Evolutionary conservation across 2,329 filamentous ascomycete species (phyloP).

Genomic region (Ophiostoma perfectum): DNA sequence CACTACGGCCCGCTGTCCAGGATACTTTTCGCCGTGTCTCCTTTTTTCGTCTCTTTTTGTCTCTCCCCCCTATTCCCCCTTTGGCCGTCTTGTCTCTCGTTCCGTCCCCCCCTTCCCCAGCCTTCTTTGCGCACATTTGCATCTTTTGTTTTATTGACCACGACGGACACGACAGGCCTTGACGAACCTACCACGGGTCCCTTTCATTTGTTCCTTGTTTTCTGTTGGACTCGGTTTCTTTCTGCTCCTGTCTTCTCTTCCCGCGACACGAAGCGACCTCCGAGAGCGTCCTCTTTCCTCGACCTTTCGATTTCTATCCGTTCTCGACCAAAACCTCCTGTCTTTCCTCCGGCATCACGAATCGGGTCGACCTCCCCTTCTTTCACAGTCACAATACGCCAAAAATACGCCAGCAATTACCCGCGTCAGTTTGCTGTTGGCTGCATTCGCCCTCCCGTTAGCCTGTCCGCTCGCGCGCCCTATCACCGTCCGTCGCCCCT

Average conservation of each 20-base stretch:
- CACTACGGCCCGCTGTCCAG: not conserved
- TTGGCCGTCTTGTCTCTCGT: conserved; percentile 14
- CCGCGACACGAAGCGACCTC: not conserved
- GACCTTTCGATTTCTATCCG: not conserved
- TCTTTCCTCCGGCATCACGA: conserved; percentile 1
- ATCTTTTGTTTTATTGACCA: conserved; percentile 1
- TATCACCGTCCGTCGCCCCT: conserved; percentile 2
- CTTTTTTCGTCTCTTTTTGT: conserved; percentile 16
- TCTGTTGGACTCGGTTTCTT: not conserved
- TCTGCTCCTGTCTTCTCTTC: not conserved
- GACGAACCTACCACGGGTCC: conserved; percentile 4
- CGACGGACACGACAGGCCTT: conserved; percentile 17
- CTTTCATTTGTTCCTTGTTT: conserved; percentile 5
- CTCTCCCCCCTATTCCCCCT: conserved; percentile 21
- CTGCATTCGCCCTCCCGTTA: conserved; percentile 13
- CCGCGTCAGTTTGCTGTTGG: conserved; percentile 12
- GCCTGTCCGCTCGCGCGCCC: conserved; percentile 7
- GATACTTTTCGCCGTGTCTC: conserved; percentile 7
- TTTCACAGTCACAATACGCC: not conserved
- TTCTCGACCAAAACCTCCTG: not conserved
- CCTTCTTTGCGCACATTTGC: conserved; percentile 17
- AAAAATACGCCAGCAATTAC: conserved; percentile 4
- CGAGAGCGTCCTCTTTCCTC: not conserved
- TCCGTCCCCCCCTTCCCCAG: conserved; percentile 15
- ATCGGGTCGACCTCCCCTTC: not conserved